phyloP scores from a whole-genome alignment of 805 yeast genomes.

The Babjeviella inositovora region DNA sequence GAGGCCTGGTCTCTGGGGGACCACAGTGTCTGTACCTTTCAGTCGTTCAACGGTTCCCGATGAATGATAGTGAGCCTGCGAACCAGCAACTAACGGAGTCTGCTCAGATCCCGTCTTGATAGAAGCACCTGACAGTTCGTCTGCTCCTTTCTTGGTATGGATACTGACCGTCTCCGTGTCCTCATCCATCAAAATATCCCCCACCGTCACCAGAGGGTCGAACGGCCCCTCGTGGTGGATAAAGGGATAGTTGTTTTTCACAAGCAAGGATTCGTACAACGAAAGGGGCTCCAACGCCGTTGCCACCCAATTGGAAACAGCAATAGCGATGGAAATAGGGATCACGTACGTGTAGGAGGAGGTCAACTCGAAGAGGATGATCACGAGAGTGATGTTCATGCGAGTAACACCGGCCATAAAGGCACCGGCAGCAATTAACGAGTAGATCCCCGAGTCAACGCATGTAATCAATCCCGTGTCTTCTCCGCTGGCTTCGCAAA shows the following conservation, averaged over 20 bases:
- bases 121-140: slow-evolving; percentile 6
- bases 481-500: slow-evolving; percentile 2
- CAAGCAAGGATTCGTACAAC: slow-evolving; percentile 28
- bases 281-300: slow-evolving; percentile 31
- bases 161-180: slow-evolving; percentile 9
- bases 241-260: slow-evolving; percentile 34
- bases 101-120: neutral
- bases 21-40: neutral
- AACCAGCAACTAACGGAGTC: neutral
- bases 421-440: slow-evolving; percentile 39
- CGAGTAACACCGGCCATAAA: slow-evolving; percentile 42
- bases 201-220: slow-evolving; percentile 10
- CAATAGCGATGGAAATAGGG: slow-evolving; percentile 37
- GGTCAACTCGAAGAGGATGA: slow-evolving; percentile 35
- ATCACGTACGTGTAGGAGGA: slow-evolving; percentile 39
- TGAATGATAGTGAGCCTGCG: neutral
- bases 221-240: slow-evolving; percentile 22
- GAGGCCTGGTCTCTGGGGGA: neutral
- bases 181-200: slow-evolving; percentile 21
- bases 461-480: slow-evolving; percentile 9
- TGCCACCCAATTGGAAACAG: slow-evolving; percentile 43
- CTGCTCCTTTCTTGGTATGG: slow-evolving; percentile 2
- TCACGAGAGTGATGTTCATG: slow-evolving; percentile 35
- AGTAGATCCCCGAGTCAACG: slow-evolving; percentile 31
- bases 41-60: too few relatives aligned